Conservation (phyloP, 768 basidiomycete species). For the Hydnum rufescens region DNA sequence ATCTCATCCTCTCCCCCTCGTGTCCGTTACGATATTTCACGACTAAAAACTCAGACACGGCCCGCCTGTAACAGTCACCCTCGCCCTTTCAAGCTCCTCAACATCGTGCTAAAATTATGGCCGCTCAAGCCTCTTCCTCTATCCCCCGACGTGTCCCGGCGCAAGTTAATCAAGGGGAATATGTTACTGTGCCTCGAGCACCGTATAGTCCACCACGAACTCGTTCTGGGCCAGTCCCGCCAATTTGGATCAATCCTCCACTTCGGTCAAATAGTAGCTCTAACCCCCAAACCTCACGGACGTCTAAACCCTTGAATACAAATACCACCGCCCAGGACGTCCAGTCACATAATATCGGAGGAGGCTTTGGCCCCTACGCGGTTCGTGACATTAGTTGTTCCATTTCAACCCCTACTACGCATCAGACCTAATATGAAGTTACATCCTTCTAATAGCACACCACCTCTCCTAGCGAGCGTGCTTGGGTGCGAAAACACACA, state of each 20-base stretch:
- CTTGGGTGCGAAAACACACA: not conserved
- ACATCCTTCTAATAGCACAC: too few relatives aligned
- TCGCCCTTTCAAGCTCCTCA: too few relatives aligned
- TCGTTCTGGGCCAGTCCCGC: not conserved
- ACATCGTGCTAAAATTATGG: too few relatives aligned
- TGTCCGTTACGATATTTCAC: not conserved
- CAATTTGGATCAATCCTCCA: not conserved
- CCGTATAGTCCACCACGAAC: not conserved
- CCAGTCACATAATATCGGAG: conserved; percentile 29
- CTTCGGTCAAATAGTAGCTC: not conserved
- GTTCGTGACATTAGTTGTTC: conserved; percentile 19
- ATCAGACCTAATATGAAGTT: too few relatives aligned
- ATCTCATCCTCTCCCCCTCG: not conserved
- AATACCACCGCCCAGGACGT: not conserved
- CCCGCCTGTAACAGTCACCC: too few relatives aligned
- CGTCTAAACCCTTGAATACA: not conserved
- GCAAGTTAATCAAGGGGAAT: not conserved
- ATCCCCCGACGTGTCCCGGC: not conserved
- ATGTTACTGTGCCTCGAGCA: not conserved
- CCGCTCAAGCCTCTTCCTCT: too few relatives aligned
- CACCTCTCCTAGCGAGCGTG: too few relatives aligned
- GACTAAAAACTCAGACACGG: too few relatives aligned
- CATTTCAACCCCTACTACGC: not conserved
- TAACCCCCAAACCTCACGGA: not conserved
- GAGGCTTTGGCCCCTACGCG: conserved; percentile 74